Percentiles rank a stretch among this genome's conserved stretches.
Evolutionary conservation across 371 early-diverging fungal species (phyloP).

Genomic region (Mucor velutinosus): DNA sequence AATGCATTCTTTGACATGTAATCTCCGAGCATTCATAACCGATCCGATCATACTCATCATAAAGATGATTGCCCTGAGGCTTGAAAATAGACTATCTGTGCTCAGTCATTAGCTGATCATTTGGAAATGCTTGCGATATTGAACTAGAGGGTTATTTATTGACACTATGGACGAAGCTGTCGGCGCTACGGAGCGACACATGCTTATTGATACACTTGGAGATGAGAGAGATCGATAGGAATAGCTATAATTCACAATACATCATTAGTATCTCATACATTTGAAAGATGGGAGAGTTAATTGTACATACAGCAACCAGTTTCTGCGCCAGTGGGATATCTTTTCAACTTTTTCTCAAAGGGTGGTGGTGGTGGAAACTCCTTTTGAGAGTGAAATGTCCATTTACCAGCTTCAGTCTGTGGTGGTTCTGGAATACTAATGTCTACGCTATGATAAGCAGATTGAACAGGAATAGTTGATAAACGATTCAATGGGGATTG

Average conservation of each 20-base stretch:
- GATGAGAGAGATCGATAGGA: slow-evolving; percentile 45
- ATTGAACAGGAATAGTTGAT: slow-evolving; percentile 47
- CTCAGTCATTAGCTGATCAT: not conserved
- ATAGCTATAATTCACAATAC: slow-evolving; percentile 26
- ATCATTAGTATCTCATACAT: not conserved
- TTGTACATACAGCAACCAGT: slow-evolving; percentile 49
- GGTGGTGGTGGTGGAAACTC: slow-evolving; percentile 53
- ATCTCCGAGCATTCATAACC: not conserved
- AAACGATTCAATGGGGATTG: slow-evolving; percentile 32
- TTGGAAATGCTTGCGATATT: not conserved
- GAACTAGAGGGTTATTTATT: not conserved
- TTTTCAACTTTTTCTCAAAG: slow-evolving; percentile 44
- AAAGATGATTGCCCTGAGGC: not conserved
- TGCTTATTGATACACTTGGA: slow-evolving; percentile 20
- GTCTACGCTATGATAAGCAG: slow-evolving; percentile 37
- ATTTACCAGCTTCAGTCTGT: slow-evolving; percentile 51
- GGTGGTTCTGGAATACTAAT: slow-evolving; percentile 51
- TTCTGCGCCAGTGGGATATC: slow-evolving; percentile 53
- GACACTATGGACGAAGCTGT: no score
- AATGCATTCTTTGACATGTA: not conserved
- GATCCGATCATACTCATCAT: not conserved
- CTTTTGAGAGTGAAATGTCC: slow-evolving; percentile 52
- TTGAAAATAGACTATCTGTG: not conserved
- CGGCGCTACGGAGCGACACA: no score
- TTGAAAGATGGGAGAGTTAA: not conserved